These are phyloP conservation scores for Aspergillus fijiensis DNA, from an alignment of 2,329 filamentous ascomycete genomes.

Conservation along the genomic window DNA sequence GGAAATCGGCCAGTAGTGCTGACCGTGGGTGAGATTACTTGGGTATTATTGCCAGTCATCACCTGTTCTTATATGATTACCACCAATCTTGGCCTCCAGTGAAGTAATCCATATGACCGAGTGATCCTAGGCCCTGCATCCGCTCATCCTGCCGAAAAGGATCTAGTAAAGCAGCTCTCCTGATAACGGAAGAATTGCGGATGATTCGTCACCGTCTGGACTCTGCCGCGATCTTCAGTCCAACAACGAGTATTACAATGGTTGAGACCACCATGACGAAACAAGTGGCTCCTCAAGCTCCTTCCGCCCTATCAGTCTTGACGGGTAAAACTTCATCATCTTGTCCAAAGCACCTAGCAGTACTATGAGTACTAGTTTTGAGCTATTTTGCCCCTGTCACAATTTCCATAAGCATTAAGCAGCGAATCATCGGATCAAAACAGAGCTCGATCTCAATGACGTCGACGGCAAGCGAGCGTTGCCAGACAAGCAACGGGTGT, in stretches of 20 bases:
- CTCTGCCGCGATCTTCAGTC: slow-evolving; percentile 1
- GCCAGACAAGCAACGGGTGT: not conserved
- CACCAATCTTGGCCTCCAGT: slow-evolving; percentile 5
- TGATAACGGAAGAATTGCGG: not conserved
- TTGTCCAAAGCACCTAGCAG: not conserved
- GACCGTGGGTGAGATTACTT: not conserved
- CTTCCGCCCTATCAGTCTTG: not conserved
- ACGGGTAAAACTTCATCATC: not conserved
- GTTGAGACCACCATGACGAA: slow-evolving; percentile 18
- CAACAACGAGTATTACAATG: not conserved
- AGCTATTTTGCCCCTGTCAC: not conserved
- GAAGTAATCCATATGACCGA: slow-evolving; percentile 3
- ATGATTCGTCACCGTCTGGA: not conserved
- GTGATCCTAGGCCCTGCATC: not conserved
- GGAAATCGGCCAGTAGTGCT: slow-evolving; percentile 14
- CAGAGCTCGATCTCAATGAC: slow-evolving; percentile 7
- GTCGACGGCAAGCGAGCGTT: slow-evolving; percentile 3
- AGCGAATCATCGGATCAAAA: not conserved
- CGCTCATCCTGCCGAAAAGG: not conserved
- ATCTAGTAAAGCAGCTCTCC: not conserved
- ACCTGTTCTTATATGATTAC: not conserved
- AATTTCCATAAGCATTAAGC: not conserved
- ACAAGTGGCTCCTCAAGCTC: slow-evolving; percentile 1
- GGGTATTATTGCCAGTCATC: not conserved
- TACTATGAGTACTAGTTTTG: too few relatives aligned